These are phyloP conservation scores for Leptodermis oblonga DNA, from an alignment of 257 asterid species.

Conservation along the genomic window DNA sequence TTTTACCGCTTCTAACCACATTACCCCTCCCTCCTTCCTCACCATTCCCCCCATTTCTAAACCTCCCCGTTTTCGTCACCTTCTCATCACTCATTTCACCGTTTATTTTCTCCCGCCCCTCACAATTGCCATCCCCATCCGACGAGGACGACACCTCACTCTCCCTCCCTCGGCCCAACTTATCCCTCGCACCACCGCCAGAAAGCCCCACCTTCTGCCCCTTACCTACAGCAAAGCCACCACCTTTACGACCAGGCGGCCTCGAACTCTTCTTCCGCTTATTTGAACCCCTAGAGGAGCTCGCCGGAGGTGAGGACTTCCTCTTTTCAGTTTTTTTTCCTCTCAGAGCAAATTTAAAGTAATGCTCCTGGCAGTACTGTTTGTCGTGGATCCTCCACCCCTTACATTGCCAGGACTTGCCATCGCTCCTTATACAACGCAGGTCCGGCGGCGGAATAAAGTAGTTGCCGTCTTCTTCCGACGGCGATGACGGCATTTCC, in stretches of 20 bases:
- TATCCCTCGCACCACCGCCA: conserved; percentile 8
- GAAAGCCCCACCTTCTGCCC: background rate
- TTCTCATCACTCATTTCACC: background rate
- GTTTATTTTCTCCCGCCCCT: background rate
- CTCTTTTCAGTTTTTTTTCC: background rate
- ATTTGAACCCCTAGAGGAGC: background rate
- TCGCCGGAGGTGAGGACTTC: conserved; percentile 3
- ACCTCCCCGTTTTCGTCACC: background rate
- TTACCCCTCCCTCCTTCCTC: background rate
- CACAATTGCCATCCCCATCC: background rate
- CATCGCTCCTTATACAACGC: conserved; percentile 31
- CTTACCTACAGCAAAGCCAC: background rate
- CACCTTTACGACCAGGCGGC: background rate
- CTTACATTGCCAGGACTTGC: conserved; percentile 32
- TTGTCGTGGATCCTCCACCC: conserved; percentile 21
- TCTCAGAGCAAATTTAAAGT: background rate
- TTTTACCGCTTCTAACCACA: background rate
- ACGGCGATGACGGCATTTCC: conserved; percentile 17
- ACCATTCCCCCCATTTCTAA: background rate
- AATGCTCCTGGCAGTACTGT: conserved; percentile 31
- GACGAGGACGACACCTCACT: no score
- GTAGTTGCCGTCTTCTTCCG: background rate
- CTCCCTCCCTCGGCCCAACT: background rate
- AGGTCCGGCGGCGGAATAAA: conserved; percentile 22
- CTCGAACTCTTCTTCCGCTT: background rate